phyloP scores from a whole-genome alignment of 2,329 filamentous ascomycete genomes.

The Phialophora expanda region DNA sequence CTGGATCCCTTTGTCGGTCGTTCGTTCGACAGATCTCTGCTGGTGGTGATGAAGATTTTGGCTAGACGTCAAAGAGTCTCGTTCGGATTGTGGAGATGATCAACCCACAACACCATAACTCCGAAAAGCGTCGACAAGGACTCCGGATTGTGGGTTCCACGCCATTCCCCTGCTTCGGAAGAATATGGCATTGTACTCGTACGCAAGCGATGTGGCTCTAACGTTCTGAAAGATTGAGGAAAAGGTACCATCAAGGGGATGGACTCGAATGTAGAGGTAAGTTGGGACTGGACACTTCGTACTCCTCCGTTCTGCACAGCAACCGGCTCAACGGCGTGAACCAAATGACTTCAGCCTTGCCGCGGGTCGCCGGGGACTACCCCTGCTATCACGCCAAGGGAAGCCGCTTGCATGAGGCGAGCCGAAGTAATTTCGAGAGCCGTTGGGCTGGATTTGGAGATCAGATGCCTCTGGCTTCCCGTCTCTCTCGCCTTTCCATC shows the following conservation, averaged over 20 bases:
- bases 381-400: constrained; percentile 9
- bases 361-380: not conserved
- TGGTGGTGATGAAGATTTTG: not conserved
- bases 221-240: not conserved
- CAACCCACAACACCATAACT: constrained; percentile 3
- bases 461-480: not conserved
- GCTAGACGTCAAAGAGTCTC: constrained; percentile 7
- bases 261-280: no score
- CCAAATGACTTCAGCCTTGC: not conserved
- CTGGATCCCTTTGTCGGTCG: not conserved
- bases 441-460: constrained; percentile 13
- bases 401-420: constrained; percentile 7
- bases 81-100: constrained; percentile 5
- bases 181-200: not conserved
- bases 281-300: not conserved
- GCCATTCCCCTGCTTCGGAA: not conserved
- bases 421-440: constrained; percentile 15
- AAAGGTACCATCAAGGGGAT: not conserved
- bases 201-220: not conserved
- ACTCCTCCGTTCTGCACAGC: not conserved
- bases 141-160: not conserved
- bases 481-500: not conserved
- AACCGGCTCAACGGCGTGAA: not conserved
- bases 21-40: constrained; percentile 5
- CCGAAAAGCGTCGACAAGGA: not conserved